Evolutionary conservation across 495 filamentous ascomycete genomes (phyloP).

Genomic region (Podospora pseudocomata): DNA sequence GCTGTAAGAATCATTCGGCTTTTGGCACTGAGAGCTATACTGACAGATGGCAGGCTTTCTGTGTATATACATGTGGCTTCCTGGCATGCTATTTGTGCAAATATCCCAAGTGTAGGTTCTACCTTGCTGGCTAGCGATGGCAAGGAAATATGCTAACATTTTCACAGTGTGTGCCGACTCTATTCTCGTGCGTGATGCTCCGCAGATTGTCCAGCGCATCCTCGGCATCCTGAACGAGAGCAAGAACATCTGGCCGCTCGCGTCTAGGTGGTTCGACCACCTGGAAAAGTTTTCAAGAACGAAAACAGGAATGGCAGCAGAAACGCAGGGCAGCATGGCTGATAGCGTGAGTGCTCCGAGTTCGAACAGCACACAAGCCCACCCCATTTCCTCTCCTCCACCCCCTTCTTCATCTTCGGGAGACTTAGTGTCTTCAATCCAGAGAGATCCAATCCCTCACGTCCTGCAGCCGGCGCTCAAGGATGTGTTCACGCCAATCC

Average conservation of each 20-base stretch:
- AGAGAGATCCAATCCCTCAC: constrained; percentile 34
- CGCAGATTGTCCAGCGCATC: constrained; percentile 38
- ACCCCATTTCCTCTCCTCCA: background rate
- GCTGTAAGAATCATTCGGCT: constrained; percentile 33
- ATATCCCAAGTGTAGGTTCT: constrained; percentile 40
- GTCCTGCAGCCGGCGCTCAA: constrained; percentile 26
- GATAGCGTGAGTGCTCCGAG: constrained; percentile 38
- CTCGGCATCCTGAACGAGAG: constrained; percentile 40
- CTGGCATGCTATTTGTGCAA: constrained; percentile 46
- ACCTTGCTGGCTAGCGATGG: background rate
- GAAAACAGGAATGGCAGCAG: constrained; percentile 32
- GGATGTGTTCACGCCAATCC: constrained; percentile 15
- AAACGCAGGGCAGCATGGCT: constrained; percentile 43
- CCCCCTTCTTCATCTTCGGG: background rate
- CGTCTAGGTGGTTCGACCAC: constrained; percentile 42
- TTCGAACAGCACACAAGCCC: background rate
- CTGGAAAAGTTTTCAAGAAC: constrained; percentile 41
- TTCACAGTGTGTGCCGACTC: constrained; percentile 37
- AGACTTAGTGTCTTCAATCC: background rate
- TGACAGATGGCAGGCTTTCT: constrained; percentile 39
- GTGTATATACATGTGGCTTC: constrained; percentile 50
- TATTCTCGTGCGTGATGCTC: constrained; percentile 34
- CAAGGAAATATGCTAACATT: background rate
- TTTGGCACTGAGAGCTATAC: background rate
- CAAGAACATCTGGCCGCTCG: constrained; percentile 45